Evolutionary conservation across 2,329 filamentous ascomycete species (phyloP), one percentile per base, ranked within the genome.

Genomic region (Monilinia polystroma): DNA sequence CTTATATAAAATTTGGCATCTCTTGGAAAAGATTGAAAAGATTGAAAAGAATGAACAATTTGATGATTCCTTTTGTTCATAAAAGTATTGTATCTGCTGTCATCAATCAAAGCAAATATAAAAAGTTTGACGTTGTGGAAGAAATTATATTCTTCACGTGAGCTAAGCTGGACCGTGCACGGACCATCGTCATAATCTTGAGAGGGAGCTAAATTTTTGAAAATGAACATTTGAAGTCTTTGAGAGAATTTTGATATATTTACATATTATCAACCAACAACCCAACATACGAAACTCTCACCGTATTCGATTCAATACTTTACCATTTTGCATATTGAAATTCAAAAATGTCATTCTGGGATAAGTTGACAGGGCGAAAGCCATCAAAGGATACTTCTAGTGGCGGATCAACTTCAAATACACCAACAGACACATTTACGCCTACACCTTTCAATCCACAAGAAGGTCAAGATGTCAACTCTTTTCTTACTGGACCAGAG

Each of bases 401-500:
- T 63, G 60, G 68, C 66, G 63, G 70, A 64, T 65, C 70, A 38
- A 56, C 70, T 55, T 63, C 72, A 32, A 62, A 68, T 47, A 69
- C 56, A 52, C 41, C 73, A 54, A 59, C 78, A 81, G 75, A 78
- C 83, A 76, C 75, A 80, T 70, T 78, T 81, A 77, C 80, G 77
- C 80, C 85, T 70, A 77, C 83, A 68, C 80, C 83, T 72, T 93
- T 92, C 79, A 88, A 93, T 78, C 87, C 91, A 53, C 83, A 86
- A 72, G 84, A 88, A 74, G 87, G 87, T 64, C 88, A 90, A 79
- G 93, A 94, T 79, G 90, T 95, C 74, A 90, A 92, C 75, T 90
- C 91, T 66, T 97, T 99, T 80, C 87, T 98, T 68, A 88, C 87
- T 75, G 86, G 83, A 74, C 88, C 90, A 68, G 80, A 88, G 66